Base-by-base conservation (phyloP, 768 basidiomycete genomes). In the Amanita pallidorosea region DNA sequence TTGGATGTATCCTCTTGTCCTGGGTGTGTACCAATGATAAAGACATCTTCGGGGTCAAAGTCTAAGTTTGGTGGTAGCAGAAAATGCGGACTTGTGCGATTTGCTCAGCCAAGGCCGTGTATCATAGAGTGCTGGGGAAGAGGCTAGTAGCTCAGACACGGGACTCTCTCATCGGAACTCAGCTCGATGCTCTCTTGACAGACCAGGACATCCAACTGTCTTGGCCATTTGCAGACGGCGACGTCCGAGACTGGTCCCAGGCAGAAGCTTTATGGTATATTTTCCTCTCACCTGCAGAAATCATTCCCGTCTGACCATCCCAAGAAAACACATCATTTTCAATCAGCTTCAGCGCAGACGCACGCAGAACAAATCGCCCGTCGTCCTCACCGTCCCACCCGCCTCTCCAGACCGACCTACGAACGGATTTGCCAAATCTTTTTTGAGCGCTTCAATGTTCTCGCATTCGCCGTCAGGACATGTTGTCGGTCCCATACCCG, bases 361-460 rank as follows among this genome's bases (percentile, higher is more conserved):
- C 50, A 78, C 78, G 6, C 88, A 89, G 58, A 92, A 93, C 61
- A 89, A 93, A 62, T 92, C 88, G n/a, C 88, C 90, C 2, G 79
- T 90, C 49, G 73, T 93, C 29, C 74, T 94, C 52, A 81, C 84
- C 35, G 71, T 94, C 49, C 67, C 74, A 4, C 66, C 83, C 77
- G 80, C 27, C 75, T 88, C 18, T 76, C 87, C 22, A 76, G 85
- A 47, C 68, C 70, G 34, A 73, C 79, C 7, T 77, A 85, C 63
- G 88, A 93, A 61, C 74, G 74, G 40, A 75, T 85, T 58, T 85
- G 83, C 58, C 89, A 86, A 60, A 74, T 88, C 36, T 89, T 94
- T 67, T 96, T 96, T 58, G 92, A 95, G 62, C 84, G 88, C 22
- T 88, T 94, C 76, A 92, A 93, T 61, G 84, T 86, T 23, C 84